phyloP scores from a whole-genome alignment of 331 rosid genomes.

The Arachis monticola region DNA sequence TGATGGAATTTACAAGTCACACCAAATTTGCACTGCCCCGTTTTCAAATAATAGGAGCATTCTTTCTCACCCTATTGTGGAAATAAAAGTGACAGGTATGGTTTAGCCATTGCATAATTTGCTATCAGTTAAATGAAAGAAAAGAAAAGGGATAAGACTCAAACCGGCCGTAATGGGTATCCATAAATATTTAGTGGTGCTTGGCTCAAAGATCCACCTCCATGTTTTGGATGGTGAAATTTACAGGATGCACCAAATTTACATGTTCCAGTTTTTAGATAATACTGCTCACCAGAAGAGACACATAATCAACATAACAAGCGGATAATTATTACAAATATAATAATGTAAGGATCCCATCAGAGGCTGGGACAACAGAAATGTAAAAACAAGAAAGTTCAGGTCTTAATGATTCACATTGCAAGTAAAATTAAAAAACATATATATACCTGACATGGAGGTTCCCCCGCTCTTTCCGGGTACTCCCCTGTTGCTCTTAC shows the following conservation, averaged over 20 bases:
- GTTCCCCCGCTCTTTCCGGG: conserved; percentile 84
- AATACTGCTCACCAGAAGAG: conserved; percentile 61
- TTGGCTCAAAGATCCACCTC: conserved; percentile 77
- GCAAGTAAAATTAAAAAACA: background rate
- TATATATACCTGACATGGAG: conserved; percentile 76
- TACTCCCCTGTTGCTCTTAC: conserved; percentile 93
- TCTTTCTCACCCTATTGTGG: conserved; percentile 78
- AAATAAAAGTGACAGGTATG: background rate
- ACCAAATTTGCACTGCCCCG: conserved; percentile 98
- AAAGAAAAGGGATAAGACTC: conserved; percentile 29
- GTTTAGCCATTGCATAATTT: conserved; percentile 29
- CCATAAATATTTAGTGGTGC: conserved; percentile 82
- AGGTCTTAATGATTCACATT: background rate
- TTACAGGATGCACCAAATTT: conserved; percentile 95
- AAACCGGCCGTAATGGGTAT: conserved; percentile 79
- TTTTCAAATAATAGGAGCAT: conserved; percentile 98
- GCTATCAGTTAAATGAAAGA: background rate
- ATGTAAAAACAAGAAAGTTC: background rate
- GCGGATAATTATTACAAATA: conserved; percentile 19
- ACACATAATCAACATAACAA: conserved; percentile 27
- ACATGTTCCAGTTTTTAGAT: conserved; percentile 88
- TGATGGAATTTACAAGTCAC: conserved; percentile 93
- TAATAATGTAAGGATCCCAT: background rate
- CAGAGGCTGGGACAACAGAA: background rate
- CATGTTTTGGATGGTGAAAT: conserved; percentile 91